These are phyloP conservation scores for Galerina marginata DNA, from an alignment of 768 basidiomycete genomes.

Conservation along the genomic window DNA sequence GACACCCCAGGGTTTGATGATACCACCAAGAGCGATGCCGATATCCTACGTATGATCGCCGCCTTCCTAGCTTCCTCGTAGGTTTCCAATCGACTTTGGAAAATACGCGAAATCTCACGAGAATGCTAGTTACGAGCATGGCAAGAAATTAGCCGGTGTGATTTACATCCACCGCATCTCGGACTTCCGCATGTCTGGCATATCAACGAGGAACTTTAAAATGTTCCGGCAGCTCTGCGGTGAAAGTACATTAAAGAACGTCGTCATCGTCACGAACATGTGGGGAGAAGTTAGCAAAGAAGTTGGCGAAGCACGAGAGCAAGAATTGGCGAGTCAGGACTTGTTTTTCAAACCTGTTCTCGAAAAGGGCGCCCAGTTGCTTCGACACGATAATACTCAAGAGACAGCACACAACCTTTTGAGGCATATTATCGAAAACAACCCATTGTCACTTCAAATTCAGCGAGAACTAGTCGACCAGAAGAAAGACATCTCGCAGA, in stretches of 20 bases:
- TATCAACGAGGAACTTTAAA: conserved; percentile 51
- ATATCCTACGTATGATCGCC: conserved; percentile 53
- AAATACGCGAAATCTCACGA: not conserved
- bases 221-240: conserved; percentile 61
- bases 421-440: conserved; percentile 43
- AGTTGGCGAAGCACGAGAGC: conserved; percentile 46
- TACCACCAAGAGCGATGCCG: conserved; percentile 49
- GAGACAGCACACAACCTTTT: conserved; percentile 47
- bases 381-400: conserved; percentile 44
- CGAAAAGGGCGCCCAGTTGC: conserved; percentile 48
- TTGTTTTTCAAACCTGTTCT: conserved; percentile 58
- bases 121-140: conserved; percentile 32
- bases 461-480: conserved; percentile 60
- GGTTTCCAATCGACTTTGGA: conserved; percentile 6
- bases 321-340: conserved; percentile 41
- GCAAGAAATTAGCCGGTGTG: conserved; percentile 49
- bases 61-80: conserved; percentile 38
- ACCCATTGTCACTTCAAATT: conserved; percentile 51
- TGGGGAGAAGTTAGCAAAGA: conserved; percentile 48
- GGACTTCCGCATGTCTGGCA: conserved; percentile 54
- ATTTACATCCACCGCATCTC: conserved; percentile 61
- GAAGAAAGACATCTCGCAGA: conserved; percentile 51
- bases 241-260: conserved; percentile 51
- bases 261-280: conserved; percentile 59
- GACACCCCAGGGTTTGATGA: conserved; percentile 69